A percentile compares a stretch with the other conserved stretches of the same genome.
These are phyloP conservation scores for Colletotrichum graminicola DNA, from an alignment of 2,329 filamentous ascomycete species.

Conservation along the genomic window DNA sequence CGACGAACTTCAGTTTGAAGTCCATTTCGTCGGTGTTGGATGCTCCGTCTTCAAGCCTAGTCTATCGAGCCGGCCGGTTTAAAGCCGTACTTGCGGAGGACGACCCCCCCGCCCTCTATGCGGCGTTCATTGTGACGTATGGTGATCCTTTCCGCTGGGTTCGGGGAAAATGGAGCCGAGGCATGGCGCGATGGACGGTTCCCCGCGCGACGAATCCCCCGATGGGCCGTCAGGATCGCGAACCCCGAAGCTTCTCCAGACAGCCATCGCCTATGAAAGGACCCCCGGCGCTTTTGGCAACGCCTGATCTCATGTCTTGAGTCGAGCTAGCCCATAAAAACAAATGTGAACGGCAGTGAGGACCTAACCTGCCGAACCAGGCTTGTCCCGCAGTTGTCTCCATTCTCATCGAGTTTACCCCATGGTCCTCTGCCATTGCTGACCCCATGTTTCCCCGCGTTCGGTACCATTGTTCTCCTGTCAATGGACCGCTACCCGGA, in stretches of 20 bases:
- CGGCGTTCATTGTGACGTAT: conserved; percentile 28
- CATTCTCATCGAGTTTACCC: not conserved
- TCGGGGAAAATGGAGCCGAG: conserved; percentile 36
- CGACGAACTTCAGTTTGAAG: conserved; percentile 11
- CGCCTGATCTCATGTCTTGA: conserved; percentile 14
- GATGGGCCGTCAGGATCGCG: conserved; percentile 15
- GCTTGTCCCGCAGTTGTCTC: conserved; percentile 22
- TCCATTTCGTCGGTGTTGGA: conserved; percentile 5
- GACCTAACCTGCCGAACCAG: conserved; percentile 13
- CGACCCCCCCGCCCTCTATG: not conserved
- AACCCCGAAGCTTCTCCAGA: conserved; percentile 31
- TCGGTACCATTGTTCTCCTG: conserved; percentile 16
- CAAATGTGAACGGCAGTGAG: not conserved
- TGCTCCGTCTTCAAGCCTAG: not conserved
- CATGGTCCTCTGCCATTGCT: not conserved
- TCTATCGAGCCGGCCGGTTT: not conserved
- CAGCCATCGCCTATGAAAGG: not conserved
- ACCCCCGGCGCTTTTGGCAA: conserved; percentile 23
- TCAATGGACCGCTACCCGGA: conserved; percentile 18
- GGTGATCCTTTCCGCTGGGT: not conserved
- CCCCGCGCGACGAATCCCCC: conserved; percentile 34
- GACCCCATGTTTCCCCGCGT: conserved; percentile 23
- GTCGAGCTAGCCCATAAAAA: not conserved
- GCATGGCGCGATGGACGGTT: conserved; percentile 7
- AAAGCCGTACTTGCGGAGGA: not conserved